These are phyloP conservation scores for Cyclospora cayetanensis DNA, from an alignment of 169 alveolate genomes.

Conservation along the genomic window DNA sequence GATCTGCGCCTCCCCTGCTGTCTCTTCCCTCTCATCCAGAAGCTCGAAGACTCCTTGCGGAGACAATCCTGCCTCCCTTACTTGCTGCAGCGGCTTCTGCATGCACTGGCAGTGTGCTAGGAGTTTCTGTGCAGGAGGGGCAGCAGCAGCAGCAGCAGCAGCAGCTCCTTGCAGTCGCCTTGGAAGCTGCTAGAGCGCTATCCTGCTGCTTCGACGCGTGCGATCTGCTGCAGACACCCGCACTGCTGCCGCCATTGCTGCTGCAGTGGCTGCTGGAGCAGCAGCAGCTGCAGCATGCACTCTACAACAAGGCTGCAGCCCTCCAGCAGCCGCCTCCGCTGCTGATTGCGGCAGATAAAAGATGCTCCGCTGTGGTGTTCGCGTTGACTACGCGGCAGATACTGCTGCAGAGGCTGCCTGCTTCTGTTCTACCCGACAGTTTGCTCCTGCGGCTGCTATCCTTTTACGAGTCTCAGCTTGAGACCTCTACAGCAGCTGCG, in stretches of 20 bases:
- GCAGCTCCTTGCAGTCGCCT: neutral
- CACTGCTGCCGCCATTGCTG: slow-evolving; percentile 33
- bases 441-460: slow-evolving; percentile 57
- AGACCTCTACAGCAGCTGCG: slow-evolving; percentile 14
- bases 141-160: slow-evolving; percentile 20
- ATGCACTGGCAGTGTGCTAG: neutral
- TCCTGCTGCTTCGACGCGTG: slow-evolving; percentile 7
- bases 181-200: neutral
- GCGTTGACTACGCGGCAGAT: neutral
- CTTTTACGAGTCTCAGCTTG: neutral
- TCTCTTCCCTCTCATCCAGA: slow-evolving; percentile 13
- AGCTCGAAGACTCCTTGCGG: neutral
- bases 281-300: slow-evolving; percentile 40
- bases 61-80: neutral
- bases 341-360: neutral
- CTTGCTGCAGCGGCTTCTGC: slow-evolving; percentile 44
- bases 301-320: neutral
- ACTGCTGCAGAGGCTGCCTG: slow-evolving; percentile 33
- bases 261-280: slow-evolving; percentile 50
- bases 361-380: neutral
- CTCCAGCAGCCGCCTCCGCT: slow-evolving; percentile 8
- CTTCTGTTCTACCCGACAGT: neutral
- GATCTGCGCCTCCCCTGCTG: slow-evolving; percentile 32
- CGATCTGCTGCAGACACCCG: slow-evolving; percentile 16
- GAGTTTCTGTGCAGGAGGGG: neutral